Conservation (phyloP, 2,329 filamentous ascomycete species). For the Tolypocladium pustulatum region DNA sequence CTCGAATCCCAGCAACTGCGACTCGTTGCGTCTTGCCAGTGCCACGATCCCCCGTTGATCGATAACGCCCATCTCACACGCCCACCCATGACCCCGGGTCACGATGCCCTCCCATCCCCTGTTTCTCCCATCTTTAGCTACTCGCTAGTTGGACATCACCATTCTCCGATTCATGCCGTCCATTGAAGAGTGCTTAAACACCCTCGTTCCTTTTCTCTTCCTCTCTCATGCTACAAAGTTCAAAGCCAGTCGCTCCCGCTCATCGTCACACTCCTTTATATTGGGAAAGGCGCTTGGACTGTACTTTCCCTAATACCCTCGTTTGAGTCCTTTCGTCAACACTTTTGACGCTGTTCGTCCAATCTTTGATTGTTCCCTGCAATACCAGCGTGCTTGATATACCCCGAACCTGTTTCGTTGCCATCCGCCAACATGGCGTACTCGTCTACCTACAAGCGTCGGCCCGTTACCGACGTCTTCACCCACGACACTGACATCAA, state of each 20-base stretch:
- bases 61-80: neutral
- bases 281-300: neutral
- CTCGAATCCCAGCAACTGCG: neutral
- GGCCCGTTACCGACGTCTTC: constrained; percentile 48
- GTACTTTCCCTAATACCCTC: neutral
- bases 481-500: constrained; percentile 60
- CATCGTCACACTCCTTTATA: neutral
- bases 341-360: neutral
- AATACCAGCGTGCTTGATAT: neutral
- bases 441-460: constrained; percentile 16
- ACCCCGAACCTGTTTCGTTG: neutral
- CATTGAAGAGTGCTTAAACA: neutral
- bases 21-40: neutral
- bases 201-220: neutral
- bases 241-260: neutral
- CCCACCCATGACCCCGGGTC: too few relatives aligned
- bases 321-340: neutral
- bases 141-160: neutral
- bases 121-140: neutral
- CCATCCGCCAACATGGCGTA: constrained; percentile 14
- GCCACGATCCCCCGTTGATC: neutral
- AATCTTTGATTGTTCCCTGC: neutral
- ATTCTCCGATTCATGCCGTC: neutral
- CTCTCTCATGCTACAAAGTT: neutral
- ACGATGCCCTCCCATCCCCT: neutral